A percentile compares a stretch with the other conserved stretches of the same genome.
phyloP scores from a whole-genome alignment of 192 early-diverging fungal genomes.

The Rhizoclosmatium globosum region DNA sequence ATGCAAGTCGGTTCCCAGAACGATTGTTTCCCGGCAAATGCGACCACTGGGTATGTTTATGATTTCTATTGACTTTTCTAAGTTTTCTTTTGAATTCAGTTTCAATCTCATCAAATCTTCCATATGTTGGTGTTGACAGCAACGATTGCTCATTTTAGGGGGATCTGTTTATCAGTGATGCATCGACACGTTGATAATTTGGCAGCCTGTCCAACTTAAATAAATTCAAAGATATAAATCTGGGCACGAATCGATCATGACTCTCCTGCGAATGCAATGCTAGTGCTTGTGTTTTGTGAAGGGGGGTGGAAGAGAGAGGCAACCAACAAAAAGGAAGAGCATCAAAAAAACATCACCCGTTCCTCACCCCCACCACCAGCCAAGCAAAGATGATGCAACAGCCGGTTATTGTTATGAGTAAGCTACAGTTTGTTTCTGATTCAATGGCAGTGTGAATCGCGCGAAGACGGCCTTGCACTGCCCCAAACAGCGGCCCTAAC shows the following conservation, averaged over 20 bases:
- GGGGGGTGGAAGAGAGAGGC: neutral
- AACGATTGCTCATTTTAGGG: conserved; percentile 45
- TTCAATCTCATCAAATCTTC: conserved; percentile 89
- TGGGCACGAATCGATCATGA: neutral
- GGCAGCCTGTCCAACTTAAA: conserved; percentile 1
- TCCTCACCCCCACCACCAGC: neutral
- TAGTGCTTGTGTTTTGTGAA: neutral
- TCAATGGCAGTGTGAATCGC: too few relatives aligned
- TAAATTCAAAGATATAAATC: neutral
- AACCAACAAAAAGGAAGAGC: neutral
- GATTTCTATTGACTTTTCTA: neutral
- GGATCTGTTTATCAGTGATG: conserved; percentile 6
- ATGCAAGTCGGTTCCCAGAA: conserved; percentile 87
- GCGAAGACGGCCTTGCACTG: too few relatives aligned
- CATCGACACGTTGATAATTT: conserved; percentile 21
- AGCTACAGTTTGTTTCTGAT: conserved; percentile 29
- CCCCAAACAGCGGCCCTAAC: too few relatives aligned
- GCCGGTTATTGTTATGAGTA: conserved; percentile 90
- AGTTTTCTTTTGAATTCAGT: neutral
- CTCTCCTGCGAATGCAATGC: neutral
- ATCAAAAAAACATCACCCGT: neutral
- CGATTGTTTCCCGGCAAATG: conserved; percentile 84
- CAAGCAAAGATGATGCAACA: conserved; percentile 74
- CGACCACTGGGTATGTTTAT: conserved; percentile 69
- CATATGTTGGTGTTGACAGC: conserved; percentile 84